Evolutionary conservation across 2,329 filamentous ascomycete genomes (phyloP), one percentile per base, ranked within the genome.

Genomic region (Pyrenophora tritici-repentis): DNA sequence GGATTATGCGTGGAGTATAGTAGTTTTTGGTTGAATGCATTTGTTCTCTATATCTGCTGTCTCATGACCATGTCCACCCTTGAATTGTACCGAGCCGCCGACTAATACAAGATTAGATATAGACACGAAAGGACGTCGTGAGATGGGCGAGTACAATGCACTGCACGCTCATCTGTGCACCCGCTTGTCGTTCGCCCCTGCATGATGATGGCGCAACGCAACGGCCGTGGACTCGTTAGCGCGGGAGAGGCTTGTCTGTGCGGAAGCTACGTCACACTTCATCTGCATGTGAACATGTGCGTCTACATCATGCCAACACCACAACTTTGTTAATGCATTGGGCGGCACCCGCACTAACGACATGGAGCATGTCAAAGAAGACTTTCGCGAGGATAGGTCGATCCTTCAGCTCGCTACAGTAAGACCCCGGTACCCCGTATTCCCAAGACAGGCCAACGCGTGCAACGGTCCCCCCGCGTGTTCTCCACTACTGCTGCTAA

Each of bases 221-320:
- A 12, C 26, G 26, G 26, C 26, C 16, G 18, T 40, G 38, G 43
- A 50, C 58, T 59, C 48, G 53, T 63, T 68, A 63, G 66, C 59
- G 54, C 55, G 53, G 52, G 58, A 55, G 58, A 55, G 31, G 34
- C 53, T 42, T 42, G 57, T 55, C 58, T 45, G 55, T 66, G 66
- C 55, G 43, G 49, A 37, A 50, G 39, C 66, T 64, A 69, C 65
- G 67, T 69, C 66, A 71, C 68, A 50, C 41, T 20, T 35, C 37
- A 26, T 20, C 34, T 10, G 55, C 66, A 71, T 66, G 61, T 68
- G 62, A 67, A 63, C 50, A 55, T 59, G 46, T 38, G 47, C 55
- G 32, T 38, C 7, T 53, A 44, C 47, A 55, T 40, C 26, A 43
- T 47, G n/a, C 42, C 52, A 57, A 41, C 39, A 44, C 42, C 20